Conservation (phyloP, 139 green algal genomes). For the Chlamydomonas incerta region DNA sequence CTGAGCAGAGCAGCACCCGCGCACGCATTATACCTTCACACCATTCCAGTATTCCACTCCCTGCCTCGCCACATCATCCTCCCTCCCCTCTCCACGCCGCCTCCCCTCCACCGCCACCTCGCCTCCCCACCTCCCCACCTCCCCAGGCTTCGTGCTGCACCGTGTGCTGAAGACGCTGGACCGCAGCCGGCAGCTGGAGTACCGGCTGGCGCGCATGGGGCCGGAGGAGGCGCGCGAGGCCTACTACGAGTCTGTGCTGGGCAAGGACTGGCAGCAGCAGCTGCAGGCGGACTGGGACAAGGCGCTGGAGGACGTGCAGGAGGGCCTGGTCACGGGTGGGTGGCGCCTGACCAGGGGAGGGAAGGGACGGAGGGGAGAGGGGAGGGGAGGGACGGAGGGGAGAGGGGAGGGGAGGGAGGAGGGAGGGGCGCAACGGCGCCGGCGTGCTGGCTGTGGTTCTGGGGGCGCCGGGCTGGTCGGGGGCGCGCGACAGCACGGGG, state of each 20-base stretch:
- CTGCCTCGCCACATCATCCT: background rate
- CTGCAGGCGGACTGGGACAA: slow-evolving; percentile 56
- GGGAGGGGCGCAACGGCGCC: no score
- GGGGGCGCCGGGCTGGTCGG: no score
- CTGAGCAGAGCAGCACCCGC: slow-evolving; percentile 13
- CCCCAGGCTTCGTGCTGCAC: slow-evolving; percentile 43
- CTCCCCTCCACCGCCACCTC: background rate
- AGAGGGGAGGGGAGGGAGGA: background rate
- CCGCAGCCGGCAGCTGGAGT: slow-evolving; percentile 18
- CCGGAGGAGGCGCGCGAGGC: slow-evolving; percentile 39
- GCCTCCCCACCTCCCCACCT: background rate
- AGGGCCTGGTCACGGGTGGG: slow-evolving; percentile 59
- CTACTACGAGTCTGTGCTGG: slow-evolving; percentile 58
- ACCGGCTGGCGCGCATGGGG: slow-evolving; percentile 35
- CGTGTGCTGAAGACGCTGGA: slow-evolving; percentile 16
- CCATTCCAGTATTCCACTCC: no score
- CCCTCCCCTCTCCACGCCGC: no score
- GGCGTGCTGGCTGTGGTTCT: no score
- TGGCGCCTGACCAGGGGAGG: background rate
- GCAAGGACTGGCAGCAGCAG: slow-evolving; percentile 62
- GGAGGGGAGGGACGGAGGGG: no score
- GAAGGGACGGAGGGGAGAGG: background rate
- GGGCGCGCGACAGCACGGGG: no score
- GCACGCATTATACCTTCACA: no score
- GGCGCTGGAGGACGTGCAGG: slow-evolving; percentile 61